These are phyloP conservation scores for Blakeslea trispora DNA, from an alignment of 371 early-diverging fungal species.

Conservation along the genomic window DNA sequence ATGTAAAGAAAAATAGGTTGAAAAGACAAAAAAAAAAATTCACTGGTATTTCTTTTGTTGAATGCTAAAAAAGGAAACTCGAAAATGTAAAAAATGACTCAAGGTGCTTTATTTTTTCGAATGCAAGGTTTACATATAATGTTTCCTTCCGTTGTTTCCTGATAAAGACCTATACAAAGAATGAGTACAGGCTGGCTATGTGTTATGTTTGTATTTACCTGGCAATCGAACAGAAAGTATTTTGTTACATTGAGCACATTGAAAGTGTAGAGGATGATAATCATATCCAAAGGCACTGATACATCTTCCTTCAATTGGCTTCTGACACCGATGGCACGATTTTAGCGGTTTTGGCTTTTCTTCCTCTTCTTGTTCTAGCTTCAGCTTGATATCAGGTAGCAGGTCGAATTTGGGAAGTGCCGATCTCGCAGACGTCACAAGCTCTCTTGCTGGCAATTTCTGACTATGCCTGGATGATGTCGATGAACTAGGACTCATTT, in stretches of 20 bases:
- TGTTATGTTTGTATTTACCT: conserved; percentile 10
- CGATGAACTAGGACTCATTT: too few species aligned
- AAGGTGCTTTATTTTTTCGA: conserved; percentile 9
- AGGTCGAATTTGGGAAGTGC: conserved; percentile 6
- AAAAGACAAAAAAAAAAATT: neutral
- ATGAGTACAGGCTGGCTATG: neutral
- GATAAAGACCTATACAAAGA: conserved; percentile 18
- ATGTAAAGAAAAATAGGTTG: neutral
- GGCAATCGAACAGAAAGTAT: conserved; percentile 28
- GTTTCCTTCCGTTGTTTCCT: conserved; percentile 14
- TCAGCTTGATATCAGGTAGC: neutral
- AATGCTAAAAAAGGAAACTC: too few species aligned
- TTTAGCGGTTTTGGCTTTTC: conserved; percentile 12
- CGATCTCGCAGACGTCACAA: too few species aligned
- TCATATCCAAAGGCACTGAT: conserved; percentile 49
- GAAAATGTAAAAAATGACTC: neutral
- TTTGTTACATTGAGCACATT: conserved; percentile 52
- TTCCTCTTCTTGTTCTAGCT: neutral
- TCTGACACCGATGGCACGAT: conserved; percentile 37
- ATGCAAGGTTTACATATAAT: conserved; percentile 26
- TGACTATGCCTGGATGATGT: neutral
- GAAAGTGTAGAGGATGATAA: conserved; percentile 60
- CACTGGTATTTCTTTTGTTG: too few species aligned
- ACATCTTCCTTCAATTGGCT: conserved; percentile 51
- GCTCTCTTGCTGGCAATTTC: too few species aligned